Percentiles rank a stretch among this genome's conserved stretches.
These are phyloP conservation scores for Cladophialophora psammophila DNA, from an alignment of 2,329 filamentous ascomycete species.

Conservation along the genomic window DNA sequence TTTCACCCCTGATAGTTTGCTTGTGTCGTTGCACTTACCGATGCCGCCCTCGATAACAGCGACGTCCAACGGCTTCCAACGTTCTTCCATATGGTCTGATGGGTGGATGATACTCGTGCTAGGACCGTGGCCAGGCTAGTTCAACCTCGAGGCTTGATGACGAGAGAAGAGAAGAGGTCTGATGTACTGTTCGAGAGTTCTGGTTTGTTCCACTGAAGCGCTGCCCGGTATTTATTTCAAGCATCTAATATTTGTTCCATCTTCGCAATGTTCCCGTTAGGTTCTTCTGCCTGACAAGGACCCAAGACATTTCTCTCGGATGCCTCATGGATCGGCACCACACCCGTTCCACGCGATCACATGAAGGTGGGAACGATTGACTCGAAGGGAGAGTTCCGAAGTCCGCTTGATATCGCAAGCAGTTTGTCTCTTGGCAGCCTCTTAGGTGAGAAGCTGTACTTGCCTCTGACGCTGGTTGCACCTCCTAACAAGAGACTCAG, in stretches of 20 bases:
- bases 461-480: background rate
- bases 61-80: conserved; percentile 11
- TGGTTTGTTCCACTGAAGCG: background rate
- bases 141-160: background rate
- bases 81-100: background rate
- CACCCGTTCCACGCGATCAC: background rate
- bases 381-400: background rate
- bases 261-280: background rate
- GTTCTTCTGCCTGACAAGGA: background rate
- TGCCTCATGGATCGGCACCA: background rate
- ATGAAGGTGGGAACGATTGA: background rate
- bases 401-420: background rate
- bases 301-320: background rate
- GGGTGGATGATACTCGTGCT: background rate
- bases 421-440: background rate
- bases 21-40: background rate
- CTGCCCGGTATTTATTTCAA: background rate
- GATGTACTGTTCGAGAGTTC: background rate
- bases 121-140: background rate
- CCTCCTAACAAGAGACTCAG: background rate
- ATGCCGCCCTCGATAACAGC: conserved; percentile 19
- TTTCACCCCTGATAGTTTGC: background rate
- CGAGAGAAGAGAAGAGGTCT: background rate
- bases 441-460: background rate
- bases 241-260: background rate